These are phyloP conservation scores for Chiua virens DNA, from an alignment of 768 basidiomycete genomes.

Conservation along the genomic window DNA sequence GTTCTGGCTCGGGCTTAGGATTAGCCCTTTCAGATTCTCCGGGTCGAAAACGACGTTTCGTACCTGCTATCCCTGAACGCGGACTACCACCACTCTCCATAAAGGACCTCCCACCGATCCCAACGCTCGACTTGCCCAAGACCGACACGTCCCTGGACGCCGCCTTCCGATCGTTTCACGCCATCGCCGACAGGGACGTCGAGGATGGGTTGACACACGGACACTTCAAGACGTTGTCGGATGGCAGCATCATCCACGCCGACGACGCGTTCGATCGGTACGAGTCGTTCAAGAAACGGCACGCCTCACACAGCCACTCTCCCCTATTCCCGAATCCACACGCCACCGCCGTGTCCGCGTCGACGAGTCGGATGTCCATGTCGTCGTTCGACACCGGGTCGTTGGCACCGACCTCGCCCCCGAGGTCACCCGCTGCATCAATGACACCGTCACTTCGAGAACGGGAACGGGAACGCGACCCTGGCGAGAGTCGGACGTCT, in stretches of 20 bases:
- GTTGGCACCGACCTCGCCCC: slow-evolving; percentile 37
- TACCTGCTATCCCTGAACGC: slow-evolving; percentile 22
- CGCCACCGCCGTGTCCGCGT: background rate
- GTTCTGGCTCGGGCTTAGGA: no score
- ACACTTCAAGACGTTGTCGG: slow-evolving; percentile 12
- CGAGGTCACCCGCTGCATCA: slow-evolving; percentile 37
- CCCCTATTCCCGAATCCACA: slow-evolving; percentile 4
- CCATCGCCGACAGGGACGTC: no score
- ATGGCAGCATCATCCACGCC: slow-evolving; percentile 33
- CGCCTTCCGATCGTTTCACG: no score
- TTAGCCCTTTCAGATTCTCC: slow-evolving; percentile 35
- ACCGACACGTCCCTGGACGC: slow-evolving; percentile 2
- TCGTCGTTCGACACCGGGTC: slow-evolving; percentile 53
- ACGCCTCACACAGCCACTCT: slow-evolving; percentile 24
- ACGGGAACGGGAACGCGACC: slow-evolving; percentile 11
- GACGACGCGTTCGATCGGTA: slow-evolving; percentile 92
- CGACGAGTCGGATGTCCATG: slow-evolving; percentile 55
- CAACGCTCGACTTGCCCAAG: slow-evolving; percentile 32
- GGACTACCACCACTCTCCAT: slow-evolving; percentile 19
- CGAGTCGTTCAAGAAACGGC: slow-evolving; percentile 71
- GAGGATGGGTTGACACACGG: background rate
- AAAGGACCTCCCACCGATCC: slow-evolving; percentile 59
- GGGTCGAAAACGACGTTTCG: slow-evolving; percentile 28
- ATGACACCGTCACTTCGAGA: slow-evolving; percentile 31
- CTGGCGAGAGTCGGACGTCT: slow-evolving; percentile 41